phyloP scores from a whole-genome alignment of 192 early-diverging fungal species.

The Geosiphon pyriformis region DNA sequence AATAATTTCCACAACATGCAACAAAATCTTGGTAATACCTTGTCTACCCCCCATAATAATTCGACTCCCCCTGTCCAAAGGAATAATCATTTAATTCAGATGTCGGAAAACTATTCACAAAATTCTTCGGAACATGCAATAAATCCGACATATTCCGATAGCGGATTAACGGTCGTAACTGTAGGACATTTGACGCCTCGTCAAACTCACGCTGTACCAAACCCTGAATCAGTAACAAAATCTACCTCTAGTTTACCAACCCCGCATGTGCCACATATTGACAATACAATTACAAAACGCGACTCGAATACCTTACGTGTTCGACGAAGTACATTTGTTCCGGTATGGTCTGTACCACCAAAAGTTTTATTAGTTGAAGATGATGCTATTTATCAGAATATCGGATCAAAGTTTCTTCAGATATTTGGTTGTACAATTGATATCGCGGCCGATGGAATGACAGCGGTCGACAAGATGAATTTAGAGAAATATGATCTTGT shows the following conservation, averaged over 20 bases:
- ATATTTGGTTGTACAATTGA: slow-evolving; percentile 66
- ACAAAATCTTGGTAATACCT: background rate
- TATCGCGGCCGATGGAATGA: slow-evolving; percentile 62
- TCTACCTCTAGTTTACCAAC: slow-evolving; percentile 18
- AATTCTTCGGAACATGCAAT: background rate
- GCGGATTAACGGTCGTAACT: slow-evolving; percentile 20
- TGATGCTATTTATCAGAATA: slow-evolving; percentile 52
- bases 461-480: slow-evolving; percentile 53
- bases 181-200: slow-evolving; percentile 27
- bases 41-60: background rate
- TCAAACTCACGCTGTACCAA: slow-evolving; percentile 7
- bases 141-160: background rate
- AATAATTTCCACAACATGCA: background rate
- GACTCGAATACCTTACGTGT: slow-evolving; percentile 25
- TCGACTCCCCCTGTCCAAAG: background rate
- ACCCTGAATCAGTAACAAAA: slow-evolving; percentile 18
- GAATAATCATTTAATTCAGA: background rate
- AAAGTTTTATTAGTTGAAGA: slow-evolving; percentile 67
- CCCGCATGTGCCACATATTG: slow-evolving; percentile 20
- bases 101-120: background rate
- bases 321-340: slow-evolving; percentile 28
- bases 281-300: slow-evolving; percentile 14
- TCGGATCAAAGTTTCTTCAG: slow-evolving; percentile 51
- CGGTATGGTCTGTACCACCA: slow-evolving; percentile 49
- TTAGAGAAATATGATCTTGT: slow-evolving; percentile 69